phyloP scores from a whole-genome alignment of 305 asterid species.

The Solanum chacoense region DNA sequence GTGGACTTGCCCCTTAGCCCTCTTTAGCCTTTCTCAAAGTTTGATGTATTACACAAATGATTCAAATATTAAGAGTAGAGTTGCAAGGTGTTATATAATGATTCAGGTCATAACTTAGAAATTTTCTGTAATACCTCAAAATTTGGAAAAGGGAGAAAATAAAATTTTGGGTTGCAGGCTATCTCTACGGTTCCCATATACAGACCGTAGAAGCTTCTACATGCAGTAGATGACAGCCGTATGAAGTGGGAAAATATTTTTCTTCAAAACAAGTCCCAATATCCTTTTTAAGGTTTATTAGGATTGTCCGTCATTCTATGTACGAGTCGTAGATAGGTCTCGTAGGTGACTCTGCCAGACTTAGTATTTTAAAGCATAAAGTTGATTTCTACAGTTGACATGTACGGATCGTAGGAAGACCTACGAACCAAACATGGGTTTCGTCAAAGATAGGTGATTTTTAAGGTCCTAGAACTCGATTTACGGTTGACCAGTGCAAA shows the following conservation, averaged over 20 bases:
- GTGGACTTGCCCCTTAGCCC: not conserved
- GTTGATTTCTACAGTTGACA: too few species aligned
- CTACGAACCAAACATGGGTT: not conserved
- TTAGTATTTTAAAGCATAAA: not conserved
- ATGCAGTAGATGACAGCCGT: not conserved
- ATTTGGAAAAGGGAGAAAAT: too few species aligned
- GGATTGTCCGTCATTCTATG: not conserved
- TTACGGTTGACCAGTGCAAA: too few species aligned
- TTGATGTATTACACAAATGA: not conserved
- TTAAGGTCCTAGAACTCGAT: not conserved
- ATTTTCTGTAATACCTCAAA: not conserved
- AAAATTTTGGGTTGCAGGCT: not conserved
- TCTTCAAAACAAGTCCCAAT: not conserved
- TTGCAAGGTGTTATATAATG: not conserved
- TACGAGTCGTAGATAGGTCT: not conserved
- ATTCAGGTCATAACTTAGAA: not conserved
- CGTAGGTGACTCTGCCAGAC: not conserved
- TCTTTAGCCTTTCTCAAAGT: not conserved
- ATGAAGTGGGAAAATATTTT: not conserved
- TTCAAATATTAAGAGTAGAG: not conserved
- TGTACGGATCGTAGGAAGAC: not conserved
- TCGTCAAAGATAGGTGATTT: not conserved
- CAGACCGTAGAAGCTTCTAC: not conserved
- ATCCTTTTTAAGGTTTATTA: too few species aligned
- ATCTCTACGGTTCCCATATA: not conserved